These are phyloP conservation scores for Piper betle DNA, from an alignment of 164 flowering plant species.

Conservation along the genomic window DNA sequence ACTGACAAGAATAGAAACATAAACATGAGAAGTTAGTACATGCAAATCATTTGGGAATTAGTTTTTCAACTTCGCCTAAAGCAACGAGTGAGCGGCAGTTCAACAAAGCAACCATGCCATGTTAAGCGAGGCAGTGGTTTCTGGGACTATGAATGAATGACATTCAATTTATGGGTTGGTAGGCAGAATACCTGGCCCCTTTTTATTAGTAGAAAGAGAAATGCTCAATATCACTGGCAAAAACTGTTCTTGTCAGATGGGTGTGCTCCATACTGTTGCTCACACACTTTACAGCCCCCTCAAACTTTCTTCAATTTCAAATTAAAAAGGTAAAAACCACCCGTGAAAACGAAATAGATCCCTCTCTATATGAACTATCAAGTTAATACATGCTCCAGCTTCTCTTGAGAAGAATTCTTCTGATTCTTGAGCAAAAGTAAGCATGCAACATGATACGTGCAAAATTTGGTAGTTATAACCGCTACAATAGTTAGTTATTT, in stretches of 20 bases:
- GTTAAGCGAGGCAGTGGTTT: background rate
- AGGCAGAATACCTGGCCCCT: background rate
- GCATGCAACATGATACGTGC: too few relatives aligned
- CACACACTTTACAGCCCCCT: background rate
- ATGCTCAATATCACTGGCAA: background rate
- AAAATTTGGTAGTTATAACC: too few relatives aligned
- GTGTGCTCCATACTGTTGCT: background rate
- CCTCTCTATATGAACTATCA: too few relatives aligned
- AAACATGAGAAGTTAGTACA: background rate
- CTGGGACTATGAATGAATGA: background rate
- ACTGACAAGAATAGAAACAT: too few relatives aligned
- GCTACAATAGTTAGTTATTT: too few relatives aligned
- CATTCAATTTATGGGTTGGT: background rate
- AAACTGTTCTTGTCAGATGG: background rate
- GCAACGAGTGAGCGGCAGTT: background rate
- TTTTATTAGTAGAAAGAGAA: background rate
- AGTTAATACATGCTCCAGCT: too few relatives aligned
- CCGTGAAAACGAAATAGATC: too few relatives aligned
- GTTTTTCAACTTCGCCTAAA: background rate
- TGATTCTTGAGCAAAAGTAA: too few relatives aligned
- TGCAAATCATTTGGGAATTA: background rate
- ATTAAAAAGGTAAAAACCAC: too few relatives aligned
- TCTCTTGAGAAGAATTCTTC: too few relatives aligned
- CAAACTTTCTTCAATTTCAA: too few relatives aligned
- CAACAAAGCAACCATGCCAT: background rate